Base-by-base conservation (phyloP, 139 green algal genomes). In the Gonium pectorale region DNA sequence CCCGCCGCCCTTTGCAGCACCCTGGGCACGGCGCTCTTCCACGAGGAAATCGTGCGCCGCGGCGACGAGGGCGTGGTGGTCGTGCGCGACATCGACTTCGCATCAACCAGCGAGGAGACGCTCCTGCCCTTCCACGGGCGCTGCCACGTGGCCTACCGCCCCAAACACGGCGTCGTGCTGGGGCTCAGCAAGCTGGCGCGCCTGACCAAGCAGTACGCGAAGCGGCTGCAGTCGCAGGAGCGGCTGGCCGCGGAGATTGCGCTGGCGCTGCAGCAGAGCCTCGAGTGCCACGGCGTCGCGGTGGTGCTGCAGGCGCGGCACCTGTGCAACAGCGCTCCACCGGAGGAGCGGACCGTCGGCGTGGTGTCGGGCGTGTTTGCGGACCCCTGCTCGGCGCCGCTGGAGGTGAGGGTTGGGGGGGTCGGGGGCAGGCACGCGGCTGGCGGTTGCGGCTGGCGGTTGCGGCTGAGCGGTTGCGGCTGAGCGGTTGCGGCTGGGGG, bases 111-210 rank as follows among this genome's bases (percentile, higher is more conserved):
- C 24, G 83, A 93, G 78, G 72, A 85, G 35, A 94, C 84, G 26
- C 90, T 99, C 37, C 93, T 99, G 60, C 97, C 97, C 4, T 99
- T 99, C 86, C 93, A 97, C 75, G 95, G 98, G 21, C 90, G 91
- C 27, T 92, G 80, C 69, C 96, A 99, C 91, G 93, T 99, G 17
- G 97, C 91, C 0, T 99, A 99, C 84, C 85, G 98, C 26, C 97
- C 97, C 0, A 59, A 82, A 8, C 35, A 92, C 27, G 94, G 94
- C 17, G 91, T 95, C 11, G 93, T 98, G 24, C 79, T 98, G 56
- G 96, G 96, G 7, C 90, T 98, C 22, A 95, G 90, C 89, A 97
- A 97, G 86, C 85, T 99, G 31, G 94, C 97, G 1, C 87, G 97
- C 2, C 87, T 99, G 0, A 94, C 92, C 9, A 91, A 94, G 62